Conservation (phyloP, 257 asterid species). For the Marsdenia floribunda region DNA sequence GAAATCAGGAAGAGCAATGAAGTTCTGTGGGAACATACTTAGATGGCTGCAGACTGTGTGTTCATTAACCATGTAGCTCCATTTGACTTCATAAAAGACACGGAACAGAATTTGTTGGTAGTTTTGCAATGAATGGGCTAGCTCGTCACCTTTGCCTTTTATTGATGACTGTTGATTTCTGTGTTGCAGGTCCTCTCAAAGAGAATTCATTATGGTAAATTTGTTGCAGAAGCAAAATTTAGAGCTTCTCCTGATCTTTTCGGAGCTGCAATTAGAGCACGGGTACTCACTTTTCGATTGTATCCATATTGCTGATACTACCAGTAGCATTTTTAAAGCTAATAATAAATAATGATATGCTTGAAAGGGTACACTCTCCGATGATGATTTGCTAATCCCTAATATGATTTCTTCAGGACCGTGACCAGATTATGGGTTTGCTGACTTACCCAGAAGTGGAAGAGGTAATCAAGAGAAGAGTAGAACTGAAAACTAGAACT, state of each 20-base stretch:
- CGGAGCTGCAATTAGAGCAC: conserved; percentile 58
- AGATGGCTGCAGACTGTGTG: neutral
- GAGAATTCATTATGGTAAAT: conserved; percentile 94
- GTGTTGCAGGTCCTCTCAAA: conserved; percentile 62
- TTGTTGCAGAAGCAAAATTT: conserved; percentile 94
- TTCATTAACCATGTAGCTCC: neutral
- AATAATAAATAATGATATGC: neutral
- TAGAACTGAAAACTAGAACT: conserved; percentile 69
- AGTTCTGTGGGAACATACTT: neutral
- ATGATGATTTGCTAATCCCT: conserved; percentile 8
- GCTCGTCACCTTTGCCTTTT: neutral
- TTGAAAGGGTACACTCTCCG: neutral
- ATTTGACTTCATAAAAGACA: neutral
- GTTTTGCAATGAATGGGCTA: neutral
- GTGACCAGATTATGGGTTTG: conserved; percentile 49
- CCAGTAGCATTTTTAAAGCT: neutral
- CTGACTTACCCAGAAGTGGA: conserved; percentile 75
- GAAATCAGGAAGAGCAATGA: conserved; percentile 7
- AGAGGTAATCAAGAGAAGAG: conserved; percentile 56
- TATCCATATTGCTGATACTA: neutral
- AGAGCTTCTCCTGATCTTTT: conserved; percentile 67
- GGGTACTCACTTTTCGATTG: conserved; percentile 31
- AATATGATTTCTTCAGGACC: conserved; percentile 40
- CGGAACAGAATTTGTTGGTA: neutral
- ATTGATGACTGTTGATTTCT: conserved; percentile 3